A percentile compares a stretch with the other conserved stretches of the same genome.
phyloP scores from a whole-genome alignment of 805 yeast genomes.

The Saturnispora diversa region DNA sequence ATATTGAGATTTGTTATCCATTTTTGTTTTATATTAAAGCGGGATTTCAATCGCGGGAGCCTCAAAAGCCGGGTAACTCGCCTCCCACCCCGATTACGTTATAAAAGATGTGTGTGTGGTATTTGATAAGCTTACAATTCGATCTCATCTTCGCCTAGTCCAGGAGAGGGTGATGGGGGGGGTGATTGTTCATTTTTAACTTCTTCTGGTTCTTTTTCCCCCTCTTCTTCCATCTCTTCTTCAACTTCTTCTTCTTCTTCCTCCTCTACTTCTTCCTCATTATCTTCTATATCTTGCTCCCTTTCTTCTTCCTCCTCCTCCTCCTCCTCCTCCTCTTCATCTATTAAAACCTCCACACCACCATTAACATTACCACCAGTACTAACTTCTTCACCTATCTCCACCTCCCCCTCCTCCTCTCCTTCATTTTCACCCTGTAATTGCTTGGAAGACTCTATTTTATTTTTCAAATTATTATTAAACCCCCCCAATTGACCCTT shows the following conservation, averaged over 20 bases:
- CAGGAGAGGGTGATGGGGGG: not conserved
- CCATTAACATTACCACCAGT: conserved; percentile 5
- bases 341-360: conserved; percentile 4
- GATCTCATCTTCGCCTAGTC: no score
- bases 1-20: no score
- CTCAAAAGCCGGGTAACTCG: no score
- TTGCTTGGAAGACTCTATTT: conserved; percentile 16
- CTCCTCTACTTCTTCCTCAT: conserved; percentile 5
- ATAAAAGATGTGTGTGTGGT: no score
- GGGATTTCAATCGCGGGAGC: no score
- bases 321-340: conserved; percentile 6
- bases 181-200: not conserved
- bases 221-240: not conserved
- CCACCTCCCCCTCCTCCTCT: conserved; percentile 14
- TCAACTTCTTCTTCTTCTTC: conserved; percentile 2
- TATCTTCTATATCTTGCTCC: not conserved
- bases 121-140: no score
- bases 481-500: conserved; percentile 18
- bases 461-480: conserved; percentile 8
- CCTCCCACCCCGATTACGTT: no score
- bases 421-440: conserved; percentile 8
- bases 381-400: conserved; percentile 11
- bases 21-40: no score
- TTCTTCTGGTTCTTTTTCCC: conserved; percentile 1
- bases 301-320: conserved; percentile 9